phyloP scores from a whole-genome alignment of 108 stramenopile genomes.

The Stephanodiscus triporus region DNA sequence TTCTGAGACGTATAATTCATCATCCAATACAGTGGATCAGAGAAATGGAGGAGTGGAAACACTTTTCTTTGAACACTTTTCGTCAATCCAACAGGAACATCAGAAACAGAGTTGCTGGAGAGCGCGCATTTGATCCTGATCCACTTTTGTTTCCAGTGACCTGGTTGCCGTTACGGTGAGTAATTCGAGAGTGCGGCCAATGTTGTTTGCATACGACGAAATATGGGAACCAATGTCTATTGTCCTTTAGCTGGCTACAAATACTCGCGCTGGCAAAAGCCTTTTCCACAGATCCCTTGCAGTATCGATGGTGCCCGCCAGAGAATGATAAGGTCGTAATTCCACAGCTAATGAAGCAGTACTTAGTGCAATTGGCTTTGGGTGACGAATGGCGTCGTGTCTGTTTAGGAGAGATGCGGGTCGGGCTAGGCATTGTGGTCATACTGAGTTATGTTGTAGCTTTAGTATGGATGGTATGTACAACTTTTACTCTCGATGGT shows the following conservation, averaged over 20 bases:
- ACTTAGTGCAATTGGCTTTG: slow-evolving; percentile 60
- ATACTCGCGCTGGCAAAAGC: slow-evolving; percentile 49
- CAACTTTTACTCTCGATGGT: slow-evolving; percentile 47
- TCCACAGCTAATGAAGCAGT: slow-evolving; percentile 57
- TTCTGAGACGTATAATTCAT: slow-evolving; percentile 39
- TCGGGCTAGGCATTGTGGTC: slow-evolving; percentile 67
- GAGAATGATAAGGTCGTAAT: slow-evolving; percentile 34
- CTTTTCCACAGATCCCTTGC: slow-evolving; percentile 49
- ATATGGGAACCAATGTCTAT: background rate
- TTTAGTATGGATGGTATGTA: slow-evolving; percentile 47
- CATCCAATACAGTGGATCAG: slow-evolving; percentile 56
- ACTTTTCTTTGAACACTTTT: slow-evolving; percentile 24
- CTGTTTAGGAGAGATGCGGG: slow-evolving; percentile 68
- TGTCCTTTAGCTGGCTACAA: slow-evolving; percentile 33
- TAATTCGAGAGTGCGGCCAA: slow-evolving; percentile 5
- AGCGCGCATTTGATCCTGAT: slow-evolving; percentile 50
- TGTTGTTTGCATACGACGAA: background rate
- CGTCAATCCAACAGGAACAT: slow-evolving; percentile 1
- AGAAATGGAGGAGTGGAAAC: slow-evolving; percentile 62
- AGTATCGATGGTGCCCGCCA: slow-evolving; percentile 42
- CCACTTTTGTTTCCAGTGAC: slow-evolving; percentile 73
- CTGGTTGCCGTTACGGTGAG: slow-evolving; percentile 58
- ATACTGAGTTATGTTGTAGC: slow-evolving; percentile 48
- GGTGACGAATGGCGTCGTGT: slow-evolving; percentile 84
- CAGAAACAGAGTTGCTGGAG: slow-evolving; percentile 4